A percentile compares a stretch with the other conserved stretches of the same genome.
phyloP scores from a whole-genome alignment of 768 basidiomycete species.

The Sporobolomyces phaffii region DNA sequence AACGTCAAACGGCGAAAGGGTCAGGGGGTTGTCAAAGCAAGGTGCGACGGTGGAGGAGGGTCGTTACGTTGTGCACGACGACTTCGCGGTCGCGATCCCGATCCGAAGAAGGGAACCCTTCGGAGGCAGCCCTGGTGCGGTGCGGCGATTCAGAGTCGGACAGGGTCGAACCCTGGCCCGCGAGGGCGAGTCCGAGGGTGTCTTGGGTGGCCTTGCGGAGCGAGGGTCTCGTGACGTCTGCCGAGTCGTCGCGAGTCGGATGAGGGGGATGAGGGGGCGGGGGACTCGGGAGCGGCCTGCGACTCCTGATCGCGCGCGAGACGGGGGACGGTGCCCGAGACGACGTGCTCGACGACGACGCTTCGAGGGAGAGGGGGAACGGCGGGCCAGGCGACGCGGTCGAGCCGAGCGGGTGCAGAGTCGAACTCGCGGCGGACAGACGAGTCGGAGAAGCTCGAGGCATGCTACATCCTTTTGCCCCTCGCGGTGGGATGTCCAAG shows the following conservation, averaged over 20 bases:
- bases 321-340: neutral
- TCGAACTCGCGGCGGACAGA: neutral
- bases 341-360: neutral
- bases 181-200: neutral
- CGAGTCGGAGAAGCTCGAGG: neutral
- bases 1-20: neutral
- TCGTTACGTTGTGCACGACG: constrained; percentile 46
- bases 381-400: too few relatives aligned
- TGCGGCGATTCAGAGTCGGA: too few relatives aligned
- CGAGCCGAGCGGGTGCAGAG: neutral
- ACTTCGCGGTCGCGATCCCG: constrained; percentile 43
- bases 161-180: neutral
- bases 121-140: neutral
- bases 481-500: constrained; percentile 8
- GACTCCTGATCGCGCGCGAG: neutral
- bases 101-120: neutral
- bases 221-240: constrained; percentile 31
- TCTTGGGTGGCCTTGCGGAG: constrained; percentile 27
- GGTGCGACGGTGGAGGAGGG: neutral
- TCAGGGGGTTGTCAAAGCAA: neutral
- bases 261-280: neutral
- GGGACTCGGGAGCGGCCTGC: too few relatives aligned
- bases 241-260: neutral
- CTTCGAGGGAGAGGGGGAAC: neutral
- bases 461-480: neutral